A percentile compares a stretch with the other conserved stretches of the same genome.
These are phyloP conservation scores for Phytophthora fragariaefolia DNA, from an alignment of 352 stramenopile species.

Conservation along the genomic window DNA sequence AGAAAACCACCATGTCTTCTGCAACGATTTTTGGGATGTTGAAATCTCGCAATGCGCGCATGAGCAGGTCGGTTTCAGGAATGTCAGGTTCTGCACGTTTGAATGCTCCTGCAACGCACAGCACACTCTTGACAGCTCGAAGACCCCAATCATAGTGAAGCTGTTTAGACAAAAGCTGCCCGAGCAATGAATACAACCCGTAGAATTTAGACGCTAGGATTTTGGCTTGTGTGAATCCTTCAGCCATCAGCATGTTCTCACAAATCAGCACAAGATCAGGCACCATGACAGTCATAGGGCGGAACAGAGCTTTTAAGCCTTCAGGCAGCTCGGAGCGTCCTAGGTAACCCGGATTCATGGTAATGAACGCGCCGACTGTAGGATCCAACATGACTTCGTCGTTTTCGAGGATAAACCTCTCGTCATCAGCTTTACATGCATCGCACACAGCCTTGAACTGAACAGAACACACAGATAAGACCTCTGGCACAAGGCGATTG, in stretches of 20 bases:
- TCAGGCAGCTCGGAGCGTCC: conserved; percentile 95
- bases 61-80: conserved; percentile 93
- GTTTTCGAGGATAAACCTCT: conserved; percentile 95
- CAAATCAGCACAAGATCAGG: conserved; percentile 96
- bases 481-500: conserved; percentile 95
- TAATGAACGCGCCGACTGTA: conserved; percentile 95
- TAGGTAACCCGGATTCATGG: conserved; percentile 97
- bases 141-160: conserved; percentile 97
- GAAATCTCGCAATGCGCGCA: conserved; percentile 96
- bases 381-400: conserved; percentile 93
- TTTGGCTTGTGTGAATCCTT: conserved; percentile 96
- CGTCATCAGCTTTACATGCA: conserved; percentile 93
- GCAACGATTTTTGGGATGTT: conserved; percentile 97
- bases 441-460: conserved; percentile 97
- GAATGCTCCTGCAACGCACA: conserved; percentile 94
- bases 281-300: conserved; percentile 97
- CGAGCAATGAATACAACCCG: conserved; percentile 93
- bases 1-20: conserved; percentile 96
- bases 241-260: conserved; percentile 98
- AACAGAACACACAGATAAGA: conserved; percentile 94
- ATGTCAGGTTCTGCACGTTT: conserved; percentile 95
- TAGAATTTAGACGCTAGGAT: conserved; percentile 97
- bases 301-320: conserved; percentile 95
- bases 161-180: conserved; percentile 94
- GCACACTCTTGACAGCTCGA: conserved; percentile 94